Evolutionary conservation across 225 moss, liverwort and hornwort genomes (phyloP).

Genomic region (Physcomitrellopsis africana): DNA sequence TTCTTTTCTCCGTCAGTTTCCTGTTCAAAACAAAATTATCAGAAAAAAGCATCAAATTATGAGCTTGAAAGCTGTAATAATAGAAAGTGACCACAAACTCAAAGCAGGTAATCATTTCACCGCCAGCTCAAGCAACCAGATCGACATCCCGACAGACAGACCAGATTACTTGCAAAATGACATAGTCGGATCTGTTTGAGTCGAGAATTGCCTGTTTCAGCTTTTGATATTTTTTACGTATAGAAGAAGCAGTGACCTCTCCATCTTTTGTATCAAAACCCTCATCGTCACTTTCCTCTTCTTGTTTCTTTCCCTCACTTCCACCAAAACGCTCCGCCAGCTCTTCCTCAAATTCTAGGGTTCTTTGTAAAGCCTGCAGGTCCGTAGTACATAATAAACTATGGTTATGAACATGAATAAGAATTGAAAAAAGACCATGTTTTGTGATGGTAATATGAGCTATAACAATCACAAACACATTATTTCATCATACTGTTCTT

Average conservation of each 20-base stretch:
- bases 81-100: conserved; percentile 3
- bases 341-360: conserved; percentile 88
- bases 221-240: conserved; percentile 86
- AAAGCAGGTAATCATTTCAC: not conserved
- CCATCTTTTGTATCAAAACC: conserved; percentile 69
- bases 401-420: not conserved
- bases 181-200: not conserved
- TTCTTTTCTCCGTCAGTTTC: conserved; percentile 47
- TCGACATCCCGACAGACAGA: not conserved
- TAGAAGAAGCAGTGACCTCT: conserved; percentile 72
- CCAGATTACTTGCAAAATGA: conserved; percentile 17
- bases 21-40: conserved; percentile 35
- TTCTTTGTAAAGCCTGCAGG: conserved; percentile 73
- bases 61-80: not conserved
- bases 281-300: conserved; percentile 74
- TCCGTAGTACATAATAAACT: conserved; percentile 2
- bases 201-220: conserved; percentile 62
- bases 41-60: conserved; percentile 16
- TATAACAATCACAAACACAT: conserved; percentile 7
- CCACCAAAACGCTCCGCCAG: conserved; percentile 89
- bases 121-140: conserved; percentile 5
- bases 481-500: not conserved
- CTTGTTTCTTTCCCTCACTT: conserved; percentile 54
- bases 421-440: conserved; percentile 11
- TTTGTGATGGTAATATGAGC: not conserved